Base-by-base conservation (phyloP, 2,329 filamentous ascomycete genomes). In the Neofusicoccum ribis region DNA sequence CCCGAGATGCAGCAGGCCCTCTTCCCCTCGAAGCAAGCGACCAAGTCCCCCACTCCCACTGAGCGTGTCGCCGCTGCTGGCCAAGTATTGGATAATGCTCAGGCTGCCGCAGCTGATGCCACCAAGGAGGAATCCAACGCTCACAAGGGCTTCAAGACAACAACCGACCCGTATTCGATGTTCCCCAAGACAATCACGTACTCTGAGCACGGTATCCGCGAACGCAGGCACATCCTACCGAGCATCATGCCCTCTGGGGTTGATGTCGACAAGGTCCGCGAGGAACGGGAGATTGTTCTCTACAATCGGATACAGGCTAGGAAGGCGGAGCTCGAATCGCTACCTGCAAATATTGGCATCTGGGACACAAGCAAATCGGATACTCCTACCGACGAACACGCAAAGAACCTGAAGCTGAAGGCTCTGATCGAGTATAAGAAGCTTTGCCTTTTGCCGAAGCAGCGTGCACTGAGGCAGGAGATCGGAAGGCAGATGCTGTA, bases 351-450 rank as follows among this genome's bases (percentile, higher is more conserved):
- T 73, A 83, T 97, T 58, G 91, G 89, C 36, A 90, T 92, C 58
- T 96, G 93, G 91, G 92, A 98, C 72, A 88, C 89, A 0, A 85
- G 82, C 74, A 86, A 85, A 70, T 88, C 88, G 8, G 89, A 91
- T 66, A 86, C 90, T 69, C 74, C 84, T 1, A 87, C 89, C 27
- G 85, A 89, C 23, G 92, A 97, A 70, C 92, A 96, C 70, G 88
- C 88, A 1, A 65, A 65, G 56, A 76, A 76, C 64, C 80, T 96
- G 58, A 98, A 97, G 81, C 81, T 93, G 61, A 93, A 94, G 77
- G 91, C 93, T 27, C 84, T 97, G 69, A 97, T 99, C 66, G 95
- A 99, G 81, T 92, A 96, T 83, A 98, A 97, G 83, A 91, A 91
- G 74, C 84, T 98, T 41, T 89, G 88, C 58, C 81, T 97, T n/a